Conservation (phyloP, 2,329 filamentous ascomycete genomes). For the Endocalyx cinctus region DNA sequence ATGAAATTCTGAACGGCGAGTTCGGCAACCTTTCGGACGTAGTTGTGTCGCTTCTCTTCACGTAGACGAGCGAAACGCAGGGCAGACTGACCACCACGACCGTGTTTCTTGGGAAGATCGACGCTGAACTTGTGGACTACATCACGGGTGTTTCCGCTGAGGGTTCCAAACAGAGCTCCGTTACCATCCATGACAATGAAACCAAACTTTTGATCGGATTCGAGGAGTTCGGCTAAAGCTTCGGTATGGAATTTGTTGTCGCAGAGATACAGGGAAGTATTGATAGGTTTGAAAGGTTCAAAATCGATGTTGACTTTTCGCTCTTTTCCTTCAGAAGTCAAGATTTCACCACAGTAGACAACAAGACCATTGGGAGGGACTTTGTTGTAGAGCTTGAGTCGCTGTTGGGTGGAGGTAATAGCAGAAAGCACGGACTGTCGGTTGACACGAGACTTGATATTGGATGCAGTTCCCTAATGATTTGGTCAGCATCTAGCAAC, state of each 20-base stretch:
- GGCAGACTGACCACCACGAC: constrained; percentile 98
- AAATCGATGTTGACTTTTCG: constrained; percentile 99
- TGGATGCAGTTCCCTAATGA: constrained; percentile 84
- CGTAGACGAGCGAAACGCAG: constrained; percentile 98
- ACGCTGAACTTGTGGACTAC: constrained; percentile 97
- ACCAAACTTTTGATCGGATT: constrained; percentile 98
- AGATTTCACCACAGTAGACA: constrained; percentile 99
- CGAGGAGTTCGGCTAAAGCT: constrained; percentile 90
- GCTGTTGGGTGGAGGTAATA: constrained; percentile 98
- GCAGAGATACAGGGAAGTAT: constrained; percentile 97
- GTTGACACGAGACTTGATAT: constrained; percentile 99
- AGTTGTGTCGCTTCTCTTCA: constrained; percentile 99
- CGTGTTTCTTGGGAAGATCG: constrained; percentile 99
- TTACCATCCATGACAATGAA: constrained; percentile 99
- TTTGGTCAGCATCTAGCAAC: constrained; percentile 22
- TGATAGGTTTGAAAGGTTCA: constrained; percentile 99
- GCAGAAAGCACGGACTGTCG: constrained; percentile 95
- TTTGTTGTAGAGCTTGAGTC: constrained; percentile 98
- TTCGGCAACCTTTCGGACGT: constrained; percentile 97
- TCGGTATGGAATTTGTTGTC: constrained; percentile 99
- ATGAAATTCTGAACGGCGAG: constrained; percentile 99
- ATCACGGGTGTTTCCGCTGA: constrained; percentile 96
- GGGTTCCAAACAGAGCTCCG: constrained; percentile 91
- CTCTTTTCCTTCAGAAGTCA: constrained; percentile 97
- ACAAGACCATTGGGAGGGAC: constrained; percentile 96